Percentiles rank a stretch among this genome's conserved stretches.
Conservation (phyloP, 2,329 filamentous ascomycete genomes). For the Penicillium sclerotiorum region DNA sequence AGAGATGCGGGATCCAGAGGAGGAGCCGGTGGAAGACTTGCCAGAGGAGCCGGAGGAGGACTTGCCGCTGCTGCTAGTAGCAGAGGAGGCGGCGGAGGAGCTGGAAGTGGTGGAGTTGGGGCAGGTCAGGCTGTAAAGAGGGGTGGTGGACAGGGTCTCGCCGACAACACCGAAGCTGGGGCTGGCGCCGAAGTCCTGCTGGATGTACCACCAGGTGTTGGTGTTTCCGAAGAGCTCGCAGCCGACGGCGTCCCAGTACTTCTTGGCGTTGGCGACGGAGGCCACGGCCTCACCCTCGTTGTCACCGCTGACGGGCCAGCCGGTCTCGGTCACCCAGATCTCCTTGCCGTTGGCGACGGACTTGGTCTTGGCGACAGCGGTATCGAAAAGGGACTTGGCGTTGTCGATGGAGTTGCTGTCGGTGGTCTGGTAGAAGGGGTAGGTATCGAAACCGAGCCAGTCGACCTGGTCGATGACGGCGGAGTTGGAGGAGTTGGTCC, state of each 20-base stretch:
- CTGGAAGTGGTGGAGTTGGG: conserved; percentile 20
- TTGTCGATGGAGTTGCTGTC: conserved; percentile 66
- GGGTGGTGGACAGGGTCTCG: conserved; percentile 36
- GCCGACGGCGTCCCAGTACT: conserved; percentile 78
- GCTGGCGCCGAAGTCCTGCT: conserved; percentile 39
- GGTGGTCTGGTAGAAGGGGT: conserved; percentile 78
- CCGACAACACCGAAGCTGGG: conserved; percentile 46
- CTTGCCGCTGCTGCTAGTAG: too few species aligned
- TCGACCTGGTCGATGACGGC: conserved; percentile 71
- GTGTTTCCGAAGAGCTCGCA: conserved; percentile 58
- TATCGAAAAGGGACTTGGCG: conserved; percentile 68
- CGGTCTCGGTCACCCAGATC: conserved; percentile 87
- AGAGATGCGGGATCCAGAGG: too few species aligned
- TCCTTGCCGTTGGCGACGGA: conserved; percentile 65
- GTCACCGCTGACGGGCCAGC: conserved; percentile 76
- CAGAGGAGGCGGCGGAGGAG: conserved; percentile 24
- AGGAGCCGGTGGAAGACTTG: conserved; percentile 12
- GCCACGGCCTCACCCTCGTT: conserved; percentile 65
- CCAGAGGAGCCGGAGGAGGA: conserved; percentile 28
- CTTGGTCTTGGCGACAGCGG: conserved; percentile 64
- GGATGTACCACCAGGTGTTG: conserved; percentile 50
- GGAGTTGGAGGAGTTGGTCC: conserved; percentile 71
- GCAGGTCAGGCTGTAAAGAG: conserved; percentile 44
- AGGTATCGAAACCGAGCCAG: conserved; percentile 82
- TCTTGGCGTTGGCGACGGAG: conserved; percentile 68